Conservation (phyloP, 2,329 filamentous ascomycete species). For the Penicillium sumatraense region DNA sequence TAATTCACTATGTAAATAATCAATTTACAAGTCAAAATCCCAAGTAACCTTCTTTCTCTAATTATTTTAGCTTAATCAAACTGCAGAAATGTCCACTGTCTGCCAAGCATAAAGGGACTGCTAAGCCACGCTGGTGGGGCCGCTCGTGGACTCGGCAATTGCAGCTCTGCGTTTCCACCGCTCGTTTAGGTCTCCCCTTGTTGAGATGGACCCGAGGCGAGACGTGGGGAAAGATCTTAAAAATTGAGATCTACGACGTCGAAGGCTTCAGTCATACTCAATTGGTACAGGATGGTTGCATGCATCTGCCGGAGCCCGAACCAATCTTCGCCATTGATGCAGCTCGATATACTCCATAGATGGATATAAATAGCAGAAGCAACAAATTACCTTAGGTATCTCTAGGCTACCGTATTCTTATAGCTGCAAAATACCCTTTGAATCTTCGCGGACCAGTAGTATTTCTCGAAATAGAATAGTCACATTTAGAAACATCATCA, state of each 20-base stretch:
- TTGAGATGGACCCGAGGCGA: neutral
- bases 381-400: neutral
- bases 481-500: too few relatives aligned
- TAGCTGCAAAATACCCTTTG: neutral
- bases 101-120: conserved; percentile 10
- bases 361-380: conserved; percentile 8
- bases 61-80: neutral
- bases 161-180: neutral
- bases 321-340: neutral
- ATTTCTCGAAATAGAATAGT: neutral
- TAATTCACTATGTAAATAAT: too few relatives aligned
- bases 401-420: conserved; percentile 16
- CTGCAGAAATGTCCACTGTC: neutral
- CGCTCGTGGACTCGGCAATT: neutral
- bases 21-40: too few relatives aligned
- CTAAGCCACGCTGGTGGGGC: conserved; percentile 24
- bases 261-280: neutral
- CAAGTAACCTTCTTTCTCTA: too few relatives aligned
- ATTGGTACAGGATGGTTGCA: neutral
- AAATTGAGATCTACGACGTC: neutral
- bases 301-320: conserved; percentile 1
- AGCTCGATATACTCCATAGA: conserved; percentile 13
- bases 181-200: conserved; percentile 10
- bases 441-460: neutral
- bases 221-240: neutral